Base-by-base conservation (phyloP, 495 filamentous ascomycete species). In the Penicillium coffeae region DNA sequence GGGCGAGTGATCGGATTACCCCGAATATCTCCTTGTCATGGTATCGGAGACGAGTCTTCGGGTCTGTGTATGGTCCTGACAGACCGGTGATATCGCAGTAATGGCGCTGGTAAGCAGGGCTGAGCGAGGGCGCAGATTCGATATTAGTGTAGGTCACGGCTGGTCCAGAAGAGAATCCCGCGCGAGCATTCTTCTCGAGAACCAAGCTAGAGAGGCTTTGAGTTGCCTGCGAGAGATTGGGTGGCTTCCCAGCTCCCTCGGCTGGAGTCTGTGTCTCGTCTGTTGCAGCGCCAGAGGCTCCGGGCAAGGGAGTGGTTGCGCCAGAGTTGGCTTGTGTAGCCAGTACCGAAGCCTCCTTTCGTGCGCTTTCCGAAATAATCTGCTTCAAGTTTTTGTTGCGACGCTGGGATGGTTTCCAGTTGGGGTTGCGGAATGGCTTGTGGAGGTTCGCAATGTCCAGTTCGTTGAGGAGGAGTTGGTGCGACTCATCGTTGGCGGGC, bases 361-460 rank as follows among this genome's bases (percentile, higher is more conserved):
- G 83, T 18, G 86, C 77, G 21, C 84, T 88, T 55, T 98, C 93
- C n/a, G 89, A 83, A 51, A 98, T 77, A 49, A 97, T 90, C 62
- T 95, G 88, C 68, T 97, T 97, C 68, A 97, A 84, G 61, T 94
- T 96, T 73, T 96, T 96, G 76, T 96, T 97, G 65, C 93, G 89
- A 12, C 93, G 89, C 66, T 90, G 86, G 47, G 91, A 87, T 14
- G 94, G 87, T 52, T 85, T 89, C 92, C 92, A 98, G 61, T 83
- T 67, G 0, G 85, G 73, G 60, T 89, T 95, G 54, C 93, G 90
- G 76, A 94, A 97, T 46, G 82, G 87, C 64, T 90, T 89, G 19
- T 78, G 84, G 59, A 89, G 77, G 14, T 80, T 74, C 50, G 90
- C 83, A 55, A 96, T 87, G 68, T 98, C 93, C 48, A 97, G 87